Evolutionary conservation across 78 protist species (phyloP), one percentile per base, ranked within the genome.

Genomic region (Emiliania huxleyi): DNA sequence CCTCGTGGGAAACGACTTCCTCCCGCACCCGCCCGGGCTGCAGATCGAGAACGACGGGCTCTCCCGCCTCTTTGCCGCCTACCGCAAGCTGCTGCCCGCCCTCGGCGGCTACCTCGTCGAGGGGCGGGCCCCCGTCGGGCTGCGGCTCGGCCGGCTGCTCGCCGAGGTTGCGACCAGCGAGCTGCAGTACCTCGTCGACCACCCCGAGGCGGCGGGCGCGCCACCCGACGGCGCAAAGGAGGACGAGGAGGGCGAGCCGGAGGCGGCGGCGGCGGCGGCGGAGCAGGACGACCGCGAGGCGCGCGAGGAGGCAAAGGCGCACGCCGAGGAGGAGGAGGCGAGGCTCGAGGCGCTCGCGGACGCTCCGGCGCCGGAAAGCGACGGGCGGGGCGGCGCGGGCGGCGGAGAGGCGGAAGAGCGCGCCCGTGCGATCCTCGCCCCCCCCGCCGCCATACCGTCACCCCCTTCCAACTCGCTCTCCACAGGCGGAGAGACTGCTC

Each of bases 1-100:
- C 62, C 49, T 98, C n/a, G 90, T 94, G 3, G 99, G 99, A n/a
- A 98, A 98, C 90, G 99, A 98, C 91, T 98, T 98, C 92, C 75
- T 98, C 42, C 99, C 99, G 19, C 90, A 87, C 91, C 49, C 96
- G 22, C 98, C 99, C 19, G 44, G 88, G 52, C 46, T 97, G 37
- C 95, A 93, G 90, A 97, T 98, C 84, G 40, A 40, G 29, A 93
- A 94, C 38, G 97, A 93, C 55, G 93, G 91, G 1, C 46, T 95
- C 37, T 75, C 40, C 55, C 21, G 23, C 45, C 43, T 95, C 44
- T 33, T 85, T 29, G 40, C 15, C 40, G 35, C 79, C 22, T 92
- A 92, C 77, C 25, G 42, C 44, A 40, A 21, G 48, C 85, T 77
- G 22, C n/a, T 77, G 44, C 85, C 85, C 2, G 1, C 0, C 2